phyloP scores from a whole-genome alignment of 2,329 filamentous ascomycete species.

The Lojkania enalia region DNA sequence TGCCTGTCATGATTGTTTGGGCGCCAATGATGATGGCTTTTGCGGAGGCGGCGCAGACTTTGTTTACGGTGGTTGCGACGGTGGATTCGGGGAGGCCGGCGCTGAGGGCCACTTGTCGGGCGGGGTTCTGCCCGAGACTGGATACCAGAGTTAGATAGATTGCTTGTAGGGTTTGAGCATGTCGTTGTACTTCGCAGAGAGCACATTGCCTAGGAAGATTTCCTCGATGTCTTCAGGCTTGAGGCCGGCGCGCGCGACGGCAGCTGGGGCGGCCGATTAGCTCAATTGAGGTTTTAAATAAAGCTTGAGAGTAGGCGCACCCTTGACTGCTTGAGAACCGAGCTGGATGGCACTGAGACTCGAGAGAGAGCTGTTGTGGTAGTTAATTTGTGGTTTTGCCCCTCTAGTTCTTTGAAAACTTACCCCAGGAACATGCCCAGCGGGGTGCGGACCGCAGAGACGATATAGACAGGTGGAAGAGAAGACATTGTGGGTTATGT shows the following conservation, averaged over 20 bases:
- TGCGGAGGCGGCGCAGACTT: constrained; percentile 93
- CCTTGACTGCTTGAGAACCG: constrained; percentile 89
- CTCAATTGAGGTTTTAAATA: constrained; percentile 13
- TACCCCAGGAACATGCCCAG: constrained; percentile 94
- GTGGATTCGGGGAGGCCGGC: constrained; percentile 81
- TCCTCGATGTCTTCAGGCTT: constrained; percentile 91
- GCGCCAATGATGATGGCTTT: constrained; percentile 94
- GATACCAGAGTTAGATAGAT: constrained; percentile 14
- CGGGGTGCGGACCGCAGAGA: constrained; percentile 87
- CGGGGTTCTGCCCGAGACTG: constrained; percentile 93
- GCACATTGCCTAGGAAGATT: constrained; percentile 97
- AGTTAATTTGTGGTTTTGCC: constrained; percentile 28
- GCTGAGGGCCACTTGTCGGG: constrained; percentile 87
- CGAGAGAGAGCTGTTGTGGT: constrained; percentile 72
- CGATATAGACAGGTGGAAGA: constrained; percentile 90
- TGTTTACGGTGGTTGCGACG: constrained; percentile 94
- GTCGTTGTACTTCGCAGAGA: constrained; percentile 80
- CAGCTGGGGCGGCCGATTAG: constrained; percentile 53
- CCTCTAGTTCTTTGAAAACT: constrained; percentile 37
- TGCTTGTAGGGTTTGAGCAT: neutral
- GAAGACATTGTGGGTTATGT: constrained; percentile 68
- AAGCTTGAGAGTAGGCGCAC: constrained; percentile 52
- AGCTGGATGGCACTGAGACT: constrained; percentile 85
- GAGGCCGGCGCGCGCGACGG: constrained; percentile 83
- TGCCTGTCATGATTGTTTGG: constrained; percentile 97